Evolutionary conservation across 1,139 yeast genomes (phyloP).

Genomic region (Yamadazyma epiphylla): DNA sequence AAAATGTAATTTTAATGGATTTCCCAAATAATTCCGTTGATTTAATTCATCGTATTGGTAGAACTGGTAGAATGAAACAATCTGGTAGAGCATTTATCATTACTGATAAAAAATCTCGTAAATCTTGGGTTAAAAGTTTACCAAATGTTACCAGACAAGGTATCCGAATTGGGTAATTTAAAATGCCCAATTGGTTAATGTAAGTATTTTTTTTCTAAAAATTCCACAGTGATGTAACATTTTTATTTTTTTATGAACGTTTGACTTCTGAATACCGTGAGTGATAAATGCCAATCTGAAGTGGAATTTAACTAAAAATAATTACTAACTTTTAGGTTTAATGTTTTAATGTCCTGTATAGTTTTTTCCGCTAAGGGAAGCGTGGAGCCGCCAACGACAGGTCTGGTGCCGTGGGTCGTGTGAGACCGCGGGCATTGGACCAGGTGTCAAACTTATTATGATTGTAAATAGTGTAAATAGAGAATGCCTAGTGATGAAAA

Average conservation of each 20-base stretch:
- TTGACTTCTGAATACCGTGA: conserved; percentile 15
- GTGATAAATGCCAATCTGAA: conserved; percentile 2
- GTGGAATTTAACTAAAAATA: no score
- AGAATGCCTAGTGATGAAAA: conserved; percentile 5
- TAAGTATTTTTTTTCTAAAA: background rate
- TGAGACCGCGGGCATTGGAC: no score
- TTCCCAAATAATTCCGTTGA: conserved; percentile 84
- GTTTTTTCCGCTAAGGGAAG: no score
- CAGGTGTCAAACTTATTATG: no score
- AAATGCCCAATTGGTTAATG: no score
- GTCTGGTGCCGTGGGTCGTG: no score
- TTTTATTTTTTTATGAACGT: conserved; percentile 14
- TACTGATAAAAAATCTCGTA: conserved; percentile 57
- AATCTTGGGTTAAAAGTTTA: conserved; percentile 81
- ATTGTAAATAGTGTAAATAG: no score
- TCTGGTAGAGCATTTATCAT: conserved; percentile 84
- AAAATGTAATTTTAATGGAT: conserved; percentile 81
- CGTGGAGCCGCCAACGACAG: no score
- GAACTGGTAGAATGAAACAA: conserved; percentile 92
- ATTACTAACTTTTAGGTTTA: no score
- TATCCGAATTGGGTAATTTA: conserved; percentile 31
- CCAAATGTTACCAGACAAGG: conserved; percentile 66
- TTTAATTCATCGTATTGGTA: conserved; percentile 84
- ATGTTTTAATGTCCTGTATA: background rate
- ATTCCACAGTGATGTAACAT: conserved; percentile 6